Conservation (phyloP, 2,329 filamentous ascomycete genomes). For the Diaporthe sp. region DNA sequence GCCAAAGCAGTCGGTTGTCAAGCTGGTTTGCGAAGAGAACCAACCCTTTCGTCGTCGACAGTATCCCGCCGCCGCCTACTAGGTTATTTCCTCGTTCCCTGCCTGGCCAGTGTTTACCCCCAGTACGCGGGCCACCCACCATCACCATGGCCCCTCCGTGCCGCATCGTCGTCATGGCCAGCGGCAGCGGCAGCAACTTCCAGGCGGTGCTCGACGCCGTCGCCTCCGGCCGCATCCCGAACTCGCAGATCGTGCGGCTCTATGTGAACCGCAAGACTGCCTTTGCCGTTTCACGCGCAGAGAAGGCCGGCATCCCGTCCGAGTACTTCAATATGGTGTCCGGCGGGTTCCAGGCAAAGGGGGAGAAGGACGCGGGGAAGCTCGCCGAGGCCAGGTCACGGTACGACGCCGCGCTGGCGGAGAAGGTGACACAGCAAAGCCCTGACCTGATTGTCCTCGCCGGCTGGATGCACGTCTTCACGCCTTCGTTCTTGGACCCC, state of each 20-base stretch:
- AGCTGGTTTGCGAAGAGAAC: neutral
- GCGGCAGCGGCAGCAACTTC: slow-evolving; percentile 80
- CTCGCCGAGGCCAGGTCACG: slow-evolving; percentile 68
- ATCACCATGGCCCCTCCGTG: slow-evolving; percentile 41
- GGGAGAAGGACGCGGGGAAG: slow-evolving; percentile 68
- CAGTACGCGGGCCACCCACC: neutral
- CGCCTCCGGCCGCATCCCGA: slow-evolving; percentile 50
- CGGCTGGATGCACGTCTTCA: slow-evolving; percentile 90
- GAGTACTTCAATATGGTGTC: slow-evolving; percentile 85
- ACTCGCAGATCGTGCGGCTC: slow-evolving; percentile 57
- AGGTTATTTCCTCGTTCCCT: neutral
- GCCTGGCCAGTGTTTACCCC: neutral
- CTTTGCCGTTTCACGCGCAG: slow-evolving; percentile 52
- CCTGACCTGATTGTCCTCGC: slow-evolving; percentile 84
- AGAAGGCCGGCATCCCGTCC: slow-evolving; percentile 72
- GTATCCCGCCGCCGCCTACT: neutral
- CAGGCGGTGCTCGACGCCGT: slow-evolving; percentile 74
- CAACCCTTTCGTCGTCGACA: neutral
- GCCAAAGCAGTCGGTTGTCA: no score
- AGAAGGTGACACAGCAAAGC: slow-evolving; percentile 69
- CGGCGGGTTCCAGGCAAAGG: slow-evolving; percentile 70
- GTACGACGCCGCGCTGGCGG: slow-evolving; percentile 82
- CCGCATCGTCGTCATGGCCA: slow-evolving; percentile 75
- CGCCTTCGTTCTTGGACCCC: slow-evolving; percentile 75
- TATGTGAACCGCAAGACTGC: slow-evolving; percentile 61